phyloP scores from a whole-genome alignment of 1,284 basidiomycete species.

The Porphyrellus sp. region DNA sequence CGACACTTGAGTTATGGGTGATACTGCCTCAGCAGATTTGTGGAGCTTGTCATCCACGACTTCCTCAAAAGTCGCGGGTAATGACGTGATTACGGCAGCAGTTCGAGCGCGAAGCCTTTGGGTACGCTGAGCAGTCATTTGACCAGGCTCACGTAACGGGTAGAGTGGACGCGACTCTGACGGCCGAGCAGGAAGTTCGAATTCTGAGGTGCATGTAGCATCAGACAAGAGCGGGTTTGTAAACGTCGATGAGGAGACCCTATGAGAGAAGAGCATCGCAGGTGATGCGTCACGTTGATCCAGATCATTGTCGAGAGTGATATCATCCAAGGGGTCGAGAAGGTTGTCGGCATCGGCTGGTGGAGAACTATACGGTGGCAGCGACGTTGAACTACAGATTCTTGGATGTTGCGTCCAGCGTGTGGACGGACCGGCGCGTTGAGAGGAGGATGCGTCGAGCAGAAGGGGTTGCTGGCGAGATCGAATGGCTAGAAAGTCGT shows the following conservation, averaged over 20 bases:
- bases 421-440: conserved; percentile 9
- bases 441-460: conserved; percentile 2
- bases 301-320: conserved; percentile 16
- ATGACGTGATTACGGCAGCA: conserved; percentile 25
- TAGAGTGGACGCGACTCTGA: conserved; percentile 13
- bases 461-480: conserved; percentile 3
- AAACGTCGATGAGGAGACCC: conserved; percentile 5
- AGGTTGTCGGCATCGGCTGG: conserved; percentile 2
- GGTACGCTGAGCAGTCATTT: conserved; percentile 24
- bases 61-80: conserved; percentile 30
- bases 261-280: conserved; percentile 22
- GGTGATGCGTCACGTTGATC: conserved; percentile 26
- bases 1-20: conserved; percentile 1
- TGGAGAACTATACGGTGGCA: conserved; percentile 1
- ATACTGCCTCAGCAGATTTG: not conserved
- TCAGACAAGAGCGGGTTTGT: conserved; percentile 3
- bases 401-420: conserved; percentile 5
- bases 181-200: not conserved
- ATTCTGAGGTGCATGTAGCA: conserved; percentile 7
- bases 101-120: conserved; percentile 30
- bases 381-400: conserved; percentile 17
- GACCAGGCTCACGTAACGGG: conserved; percentile 26
- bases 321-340: conserved; percentile 14
- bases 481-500: conserved; percentile 10
- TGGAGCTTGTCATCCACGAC: conserved; percentile 8